Conservation (phyloP, 495 filamentous ascomycete species). For the Annulohypoxylon maeteangense region DNA sequence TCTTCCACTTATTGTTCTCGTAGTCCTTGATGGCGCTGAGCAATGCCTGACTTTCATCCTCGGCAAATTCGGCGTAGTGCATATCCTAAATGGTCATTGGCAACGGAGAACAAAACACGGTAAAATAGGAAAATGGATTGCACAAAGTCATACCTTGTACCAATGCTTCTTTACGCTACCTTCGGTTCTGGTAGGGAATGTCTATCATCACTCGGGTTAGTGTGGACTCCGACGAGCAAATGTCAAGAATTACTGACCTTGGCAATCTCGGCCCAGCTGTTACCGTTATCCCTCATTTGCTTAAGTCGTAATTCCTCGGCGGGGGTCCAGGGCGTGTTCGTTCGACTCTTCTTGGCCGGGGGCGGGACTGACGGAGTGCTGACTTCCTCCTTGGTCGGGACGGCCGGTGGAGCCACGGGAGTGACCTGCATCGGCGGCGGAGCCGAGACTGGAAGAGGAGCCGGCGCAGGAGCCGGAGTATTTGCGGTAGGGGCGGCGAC, state of each 20-base stretch:
- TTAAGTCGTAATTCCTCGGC: slow-evolving; percentile 93
- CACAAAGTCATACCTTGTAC: slow-evolving; percentile 81
- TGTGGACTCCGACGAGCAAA: neutral
- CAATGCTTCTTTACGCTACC: slow-evolving; percentile 99
- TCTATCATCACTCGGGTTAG: slow-evolving; percentile 63
- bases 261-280: slow-evolving; percentile 96
- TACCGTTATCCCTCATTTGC: slow-evolving; percentile 90
- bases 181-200: slow-evolving; percentile 91
- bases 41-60: slow-evolving; percentile 93
- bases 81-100: slow-evolving; percentile 75
- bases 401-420: slow-evolving; percentile 46
- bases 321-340: slow-evolving; percentile 97
- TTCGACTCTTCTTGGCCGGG: slow-evolving; percentile 88
- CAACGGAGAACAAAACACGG: slow-evolving; percentile 24
- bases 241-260: slow-evolving; percentile 68
- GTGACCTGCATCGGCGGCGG: slow-evolving; percentile 49
- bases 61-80: slow-evolving; percentile 99
- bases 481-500: slow-evolving; percentile 37
- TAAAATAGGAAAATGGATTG: slow-evolving; percentile 8
- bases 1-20: slow-evolving; percentile 98
- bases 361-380: slow-evolving; percentile 56
- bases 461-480: slow-evolving; percentile 43
- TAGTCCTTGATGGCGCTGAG: slow-evolving; percentile 98
- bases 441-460: slow-evolving; percentile 42
- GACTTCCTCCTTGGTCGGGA: slow-evolving; percentile 46